Percentiles rank a stretch among this genome's conserved stretches.
Conservation (phyloP, 2,329 filamentous ascomycete genomes). For the Cordyceps farinosa region DNA sequence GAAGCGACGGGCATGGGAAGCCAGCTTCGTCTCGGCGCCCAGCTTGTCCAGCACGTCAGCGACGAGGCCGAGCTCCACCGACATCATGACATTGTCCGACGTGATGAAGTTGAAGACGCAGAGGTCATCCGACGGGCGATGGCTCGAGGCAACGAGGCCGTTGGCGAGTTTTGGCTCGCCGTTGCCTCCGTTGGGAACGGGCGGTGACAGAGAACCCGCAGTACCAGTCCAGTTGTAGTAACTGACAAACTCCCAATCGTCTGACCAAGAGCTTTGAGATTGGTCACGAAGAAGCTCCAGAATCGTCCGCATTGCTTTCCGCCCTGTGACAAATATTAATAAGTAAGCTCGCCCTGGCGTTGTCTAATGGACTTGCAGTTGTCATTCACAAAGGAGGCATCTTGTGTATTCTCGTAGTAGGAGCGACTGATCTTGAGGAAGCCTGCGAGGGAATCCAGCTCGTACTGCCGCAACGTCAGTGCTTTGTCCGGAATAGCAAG, state of each 20-base stretch:
- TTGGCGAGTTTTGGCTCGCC: constrained; percentile 76
- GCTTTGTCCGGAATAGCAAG: constrained; percentile 29
- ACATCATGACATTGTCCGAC: constrained; percentile 37
- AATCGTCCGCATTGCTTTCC: constrained; percentile 43
- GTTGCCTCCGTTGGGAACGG: constrained; percentile 63
- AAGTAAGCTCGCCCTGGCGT: not conserved
- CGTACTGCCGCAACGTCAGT: constrained; percentile 58
- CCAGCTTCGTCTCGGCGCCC: constrained; percentile 65
- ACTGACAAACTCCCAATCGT: constrained; percentile 27
- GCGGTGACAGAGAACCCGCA: constrained; percentile 24
- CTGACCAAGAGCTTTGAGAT: constrained; percentile 26
- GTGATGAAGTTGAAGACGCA: constrained; percentile 63
- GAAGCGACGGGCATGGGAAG: constrained; percentile 35
- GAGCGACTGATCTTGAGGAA: constrained; percentile 79
- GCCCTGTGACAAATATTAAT: constrained; percentile 64
- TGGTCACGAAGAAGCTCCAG: constrained; percentile 26
- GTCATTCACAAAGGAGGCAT: constrained; percentile 59
- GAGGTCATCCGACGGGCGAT: constrained; percentile 79
- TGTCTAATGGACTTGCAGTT: constrained; percentile 23
- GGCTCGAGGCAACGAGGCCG: constrained; percentile 73
- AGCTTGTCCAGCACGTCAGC: constrained; percentile 62
- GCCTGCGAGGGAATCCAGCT: constrained; percentile 81
- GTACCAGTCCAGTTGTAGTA: constrained; percentile 31
- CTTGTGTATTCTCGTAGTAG: constrained; percentile 68
- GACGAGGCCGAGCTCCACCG: constrained; percentile 52